Conservation (phyloP, 257 asterid species). For the Nemophila menziesii region DNA sequence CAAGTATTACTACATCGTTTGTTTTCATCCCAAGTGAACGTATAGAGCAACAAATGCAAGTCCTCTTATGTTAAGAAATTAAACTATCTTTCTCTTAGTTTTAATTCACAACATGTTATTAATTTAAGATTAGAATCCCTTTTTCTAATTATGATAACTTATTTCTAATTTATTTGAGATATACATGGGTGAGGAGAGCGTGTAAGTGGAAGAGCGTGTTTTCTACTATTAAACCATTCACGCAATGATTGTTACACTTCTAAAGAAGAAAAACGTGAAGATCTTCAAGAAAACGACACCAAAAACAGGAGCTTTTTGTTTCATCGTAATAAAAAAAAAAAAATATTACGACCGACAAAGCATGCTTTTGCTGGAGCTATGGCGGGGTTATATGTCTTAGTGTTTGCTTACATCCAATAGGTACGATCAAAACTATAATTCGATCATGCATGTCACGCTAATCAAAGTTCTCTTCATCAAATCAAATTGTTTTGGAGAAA, state of each 20-base stretch:
- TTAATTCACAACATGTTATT: no score
- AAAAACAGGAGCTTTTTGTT: conserved; percentile 19
- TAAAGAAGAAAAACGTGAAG: conserved; percentile 17
- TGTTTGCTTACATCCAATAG: conserved; percentile 85
- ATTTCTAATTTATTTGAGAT: no score
- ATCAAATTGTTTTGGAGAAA: conserved; percentile 68
- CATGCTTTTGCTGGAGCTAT: conserved; percentile 98
- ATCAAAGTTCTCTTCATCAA: conserved; percentile 47
- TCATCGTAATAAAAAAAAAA: conserved; percentile 28
- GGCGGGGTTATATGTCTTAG: conserved; percentile 89
- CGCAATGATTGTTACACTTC: conserved; percentile 13
- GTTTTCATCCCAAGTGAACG: conserved; percentile 92
- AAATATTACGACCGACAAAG: conserved; percentile 39
- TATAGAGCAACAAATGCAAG: conserved; percentile 97
- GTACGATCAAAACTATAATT: conserved; percentile 80
- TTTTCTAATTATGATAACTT: no score
- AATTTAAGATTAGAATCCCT: no score
- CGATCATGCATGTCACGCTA: conserved; percentile 64
- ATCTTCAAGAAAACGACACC: conserved; percentile 14
- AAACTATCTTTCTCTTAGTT: no score
- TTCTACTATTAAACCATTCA: conserved; percentile 13
- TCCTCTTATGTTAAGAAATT: no score
- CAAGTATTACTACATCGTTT: conserved; percentile 90
- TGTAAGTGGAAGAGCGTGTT: no score
- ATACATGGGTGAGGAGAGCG: no score